phyloP scores from a whole-genome alignment of 1,139 yeast species.

The Hyphopichia buzzinii region DNA sequence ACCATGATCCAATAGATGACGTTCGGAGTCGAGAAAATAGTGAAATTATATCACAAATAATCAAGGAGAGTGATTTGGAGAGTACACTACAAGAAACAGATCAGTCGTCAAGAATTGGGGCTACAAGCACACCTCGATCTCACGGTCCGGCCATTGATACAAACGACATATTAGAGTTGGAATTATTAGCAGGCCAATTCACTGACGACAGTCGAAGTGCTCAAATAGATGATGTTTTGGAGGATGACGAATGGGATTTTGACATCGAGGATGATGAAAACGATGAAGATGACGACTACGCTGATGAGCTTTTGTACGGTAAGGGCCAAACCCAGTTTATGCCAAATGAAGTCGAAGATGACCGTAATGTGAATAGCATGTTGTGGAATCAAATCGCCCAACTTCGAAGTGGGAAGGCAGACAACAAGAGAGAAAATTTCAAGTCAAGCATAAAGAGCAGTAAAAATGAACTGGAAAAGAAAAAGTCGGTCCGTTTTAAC shows the following conservation, averaged over 20 bases:
- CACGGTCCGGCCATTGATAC: slow-evolving; percentile 16
- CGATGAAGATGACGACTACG: slow-evolving; percentile 25
- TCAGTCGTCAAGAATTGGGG: neutral
- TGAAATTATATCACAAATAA: slow-evolving; percentile 12
- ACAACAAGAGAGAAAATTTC: slow-evolving; percentile 1
- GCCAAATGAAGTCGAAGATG: slow-evolving; percentile 7
- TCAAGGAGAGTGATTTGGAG: slow-evolving; percentile 14
- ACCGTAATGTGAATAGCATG: slow-evolving; percentile 17
- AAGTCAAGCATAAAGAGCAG: slow-evolving; percentile 7
- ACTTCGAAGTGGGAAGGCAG: slow-evolving; percentile 15
- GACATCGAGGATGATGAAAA: slow-evolving; percentile 27
- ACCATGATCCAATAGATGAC: slow-evolving; percentile 1
- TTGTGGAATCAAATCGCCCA: slow-evolving; percentile 32
- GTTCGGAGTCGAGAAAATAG: slow-evolving; percentile 2
- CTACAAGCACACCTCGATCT: slow-evolving; percentile 5
- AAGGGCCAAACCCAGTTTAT: slow-evolving; percentile 12
- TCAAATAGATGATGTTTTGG: slow-evolving; percentile 38
- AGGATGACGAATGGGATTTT: slow-evolving; percentile 19
- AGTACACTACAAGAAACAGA: slow-evolving; percentile 3
- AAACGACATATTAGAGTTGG: slow-evolving; percentile 36
- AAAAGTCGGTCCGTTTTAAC: slow-evolving; percentile 54
- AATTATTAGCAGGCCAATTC: slow-evolving; percentile 52
- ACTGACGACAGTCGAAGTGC: slow-evolving; percentile 35
- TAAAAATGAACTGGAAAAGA: slow-evolving; percentile 12
- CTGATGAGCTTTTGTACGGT: slow-evolving; percentile 26